Conservation (phyloP, 768 basidiomycete genomes). For the Hypsizygus marmoreus region DNA sequence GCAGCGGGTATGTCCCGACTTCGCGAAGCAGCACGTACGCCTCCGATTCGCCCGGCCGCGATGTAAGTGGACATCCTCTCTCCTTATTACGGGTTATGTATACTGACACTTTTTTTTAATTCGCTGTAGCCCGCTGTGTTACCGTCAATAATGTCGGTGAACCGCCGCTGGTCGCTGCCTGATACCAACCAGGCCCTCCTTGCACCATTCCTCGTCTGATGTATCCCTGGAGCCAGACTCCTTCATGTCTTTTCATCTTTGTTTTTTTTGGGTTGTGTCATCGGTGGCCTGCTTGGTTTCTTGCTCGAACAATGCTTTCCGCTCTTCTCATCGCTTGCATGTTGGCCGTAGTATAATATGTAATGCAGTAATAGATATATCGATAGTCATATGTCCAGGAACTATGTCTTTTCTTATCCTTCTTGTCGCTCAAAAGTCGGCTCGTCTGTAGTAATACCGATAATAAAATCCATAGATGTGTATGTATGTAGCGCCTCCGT, state of each 20-base stretch:
- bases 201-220: conserved; percentile 30
- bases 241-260: neutral
- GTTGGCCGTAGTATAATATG: too few species aligned
- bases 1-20: conserved; percentile 1
- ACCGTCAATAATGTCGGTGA: conserved; percentile 33
- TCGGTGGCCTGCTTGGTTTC: neutral
- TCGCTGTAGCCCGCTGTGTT: conserved; percentile 11
- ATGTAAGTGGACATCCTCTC: conserved; percentile 4
- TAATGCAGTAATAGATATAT: too few species aligned
- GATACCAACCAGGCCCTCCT: conserved; percentile 24
- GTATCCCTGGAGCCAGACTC: conserved; percentile 15
- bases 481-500: too few species aligned
- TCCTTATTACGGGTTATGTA: neutral
- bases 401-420: too few species aligned
- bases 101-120: neutral
- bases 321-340: too few species aligned
- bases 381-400: too few species aligned
- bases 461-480: too few species aligned
- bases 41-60: conserved; percentile 9
- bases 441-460: too few species aligned
- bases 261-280: neutral
- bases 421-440: too few species aligned
- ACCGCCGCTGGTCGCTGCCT: conserved; percentile 36
- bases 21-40: conserved; percentile 8
- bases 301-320: too few species aligned